Evolutionary conservation across 2,329 filamentous ascomycete species (phyloP), one percentile per base, ranked within the genome.

Genomic region (Cladosporium halotolerans): DNA sequence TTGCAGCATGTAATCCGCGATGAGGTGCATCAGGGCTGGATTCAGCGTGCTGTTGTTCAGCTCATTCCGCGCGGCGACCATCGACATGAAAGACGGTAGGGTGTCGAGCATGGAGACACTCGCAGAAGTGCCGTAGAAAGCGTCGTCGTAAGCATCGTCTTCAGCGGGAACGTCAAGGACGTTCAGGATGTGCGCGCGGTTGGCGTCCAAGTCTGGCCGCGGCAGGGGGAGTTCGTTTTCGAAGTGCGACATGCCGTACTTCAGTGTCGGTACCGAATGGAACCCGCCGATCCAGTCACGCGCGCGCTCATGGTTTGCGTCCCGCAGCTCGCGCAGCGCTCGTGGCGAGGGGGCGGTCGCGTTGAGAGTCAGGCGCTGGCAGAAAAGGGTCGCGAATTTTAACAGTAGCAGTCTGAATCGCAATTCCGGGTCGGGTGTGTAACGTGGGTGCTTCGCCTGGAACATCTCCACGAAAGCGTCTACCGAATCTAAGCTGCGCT

Each of bases 331-430:
- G 45, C 63, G 54, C 11, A 75, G 60, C 1, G 68, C 69, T 1
- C 66, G 59, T 32, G 62, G 57, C 1, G 68, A 67, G 0, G 72
- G 72, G 53, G 70, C 73, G 1, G 65, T 68, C 13, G 66, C 66
- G 23, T 65, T 65, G 45, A 66, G 68, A 14, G 67, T 69, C 11
- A 73, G 63, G 43, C 73, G 71, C 39, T 72, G 66, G 18, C 71
- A 73, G 58, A 77, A 74, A 3, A 76, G 62, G 2, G 72, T 65
- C 9, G 70, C 64, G 33, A 81, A 72, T 54, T 75, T 68, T 18
- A 81, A 64, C 1, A 81, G 63, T 28, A 71, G 70, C 14, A 76
- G 64, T 45, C 79, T 79, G 46, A 78, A 74, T 16, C 70, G 64
- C 6, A 79, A 61, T 41, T 75, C 70, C 9, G 58, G 41, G 52